phyloP scores from a whole-genome alignment of 2,329 filamentous ascomycete genomes.

The Dactylella cylindrospora region DNA sequence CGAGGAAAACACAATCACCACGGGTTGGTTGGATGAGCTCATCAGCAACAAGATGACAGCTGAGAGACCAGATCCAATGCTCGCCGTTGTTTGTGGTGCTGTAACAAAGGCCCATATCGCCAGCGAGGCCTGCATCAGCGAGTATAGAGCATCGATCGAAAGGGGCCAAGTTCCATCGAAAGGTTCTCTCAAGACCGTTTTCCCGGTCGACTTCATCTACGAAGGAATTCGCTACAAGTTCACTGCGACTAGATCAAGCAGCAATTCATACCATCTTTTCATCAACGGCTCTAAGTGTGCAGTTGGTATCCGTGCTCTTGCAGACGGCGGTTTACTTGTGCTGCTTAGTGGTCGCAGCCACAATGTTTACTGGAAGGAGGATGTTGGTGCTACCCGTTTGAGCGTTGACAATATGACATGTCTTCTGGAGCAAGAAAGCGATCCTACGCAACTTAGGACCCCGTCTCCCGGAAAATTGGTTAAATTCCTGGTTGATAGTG shows the following conservation, averaged over 20 bases:
- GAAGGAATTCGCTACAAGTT: constrained; percentile 97
- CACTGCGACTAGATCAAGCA: constrained; percentile 86
- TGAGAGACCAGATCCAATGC: constrained; percentile 86
- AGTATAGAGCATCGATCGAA: constrained; percentile 85
- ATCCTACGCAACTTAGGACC: constrained; percentile 92
- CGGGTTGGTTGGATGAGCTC: constrained; percentile 96
- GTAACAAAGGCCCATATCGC: constrained; percentile 92
- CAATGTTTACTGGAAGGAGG: constrained; percentile 99
- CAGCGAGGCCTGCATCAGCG: constrained; percentile 83
- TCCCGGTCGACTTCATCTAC: constrained; percentile 98
- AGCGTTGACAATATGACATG: constrained; percentile 98
- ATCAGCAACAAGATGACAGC: constrained; percentile 97
- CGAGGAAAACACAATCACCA: constrained; percentile 98
- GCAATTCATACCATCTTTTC: constrained; percentile 95
- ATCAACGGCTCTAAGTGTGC: constrained; percentile 98
- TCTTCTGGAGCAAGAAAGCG: constrained; percentile 96
- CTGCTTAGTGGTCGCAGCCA: constrained; percentile 89
- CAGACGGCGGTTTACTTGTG: constrained; percentile 89
- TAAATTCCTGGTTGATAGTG: constrained; percentile 95
- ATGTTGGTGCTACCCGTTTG: constrained; percentile 90
- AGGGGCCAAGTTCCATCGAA: constrained; percentile 97
- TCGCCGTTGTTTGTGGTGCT: constrained; percentile 93
- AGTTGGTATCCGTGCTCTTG: constrained; percentile 86
- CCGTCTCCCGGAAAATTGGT: constrained; percentile 96
- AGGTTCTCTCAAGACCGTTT: constrained; percentile 95